Conservation (phyloP, 331 rosid species). For the Quercus lobata region DNA sequence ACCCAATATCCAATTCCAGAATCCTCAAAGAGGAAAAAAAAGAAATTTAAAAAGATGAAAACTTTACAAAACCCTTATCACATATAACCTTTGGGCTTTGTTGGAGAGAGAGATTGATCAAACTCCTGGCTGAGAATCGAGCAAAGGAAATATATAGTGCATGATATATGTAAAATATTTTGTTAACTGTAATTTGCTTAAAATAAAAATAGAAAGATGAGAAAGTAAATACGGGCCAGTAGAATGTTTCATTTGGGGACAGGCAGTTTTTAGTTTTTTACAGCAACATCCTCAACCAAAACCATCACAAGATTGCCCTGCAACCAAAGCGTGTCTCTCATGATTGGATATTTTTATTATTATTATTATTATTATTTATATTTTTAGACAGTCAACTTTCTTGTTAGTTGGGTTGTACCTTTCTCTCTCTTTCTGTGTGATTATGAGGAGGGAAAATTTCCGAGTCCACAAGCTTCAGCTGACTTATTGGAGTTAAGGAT, state of each 20-base stretch:
- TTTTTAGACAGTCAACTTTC: conserved; percentile 59
- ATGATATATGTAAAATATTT: background rate
- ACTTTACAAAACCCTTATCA: conserved; percentile 20
- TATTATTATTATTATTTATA: background rate
- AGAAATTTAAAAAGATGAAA: conserved; percentile 16
- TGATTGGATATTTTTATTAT: conserved; percentile 44
- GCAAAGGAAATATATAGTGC: background rate
- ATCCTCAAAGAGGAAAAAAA: background rate
- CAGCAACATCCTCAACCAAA: conserved; percentile 22
- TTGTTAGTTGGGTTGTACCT: conserved; percentile 43
- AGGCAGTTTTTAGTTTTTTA: background rate
- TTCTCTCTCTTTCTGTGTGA: conserved; percentile 13
- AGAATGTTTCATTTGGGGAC: conserved; percentile 21
- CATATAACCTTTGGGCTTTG: background rate
- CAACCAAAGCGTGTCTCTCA: conserved; percentile 44
- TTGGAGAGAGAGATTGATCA: conserved; percentile 18
- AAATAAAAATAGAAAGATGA: conserved; percentile 5
- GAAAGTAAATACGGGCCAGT: background rate
- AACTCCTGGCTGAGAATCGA: conserved; percentile 4
- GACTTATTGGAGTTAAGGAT: no score
- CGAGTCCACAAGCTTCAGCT: background rate
- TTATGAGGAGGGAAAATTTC: conserved; percentile 3
- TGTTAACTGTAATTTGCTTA: conserved; percentile 9
- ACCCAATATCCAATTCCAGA: conserved; percentile 10
- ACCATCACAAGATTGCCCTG: background rate